These are phyloP conservation scores for Pleurotus djamor DNA, from an alignment of 768 basidiomycete species.

Conservation along the genomic window DNA sequence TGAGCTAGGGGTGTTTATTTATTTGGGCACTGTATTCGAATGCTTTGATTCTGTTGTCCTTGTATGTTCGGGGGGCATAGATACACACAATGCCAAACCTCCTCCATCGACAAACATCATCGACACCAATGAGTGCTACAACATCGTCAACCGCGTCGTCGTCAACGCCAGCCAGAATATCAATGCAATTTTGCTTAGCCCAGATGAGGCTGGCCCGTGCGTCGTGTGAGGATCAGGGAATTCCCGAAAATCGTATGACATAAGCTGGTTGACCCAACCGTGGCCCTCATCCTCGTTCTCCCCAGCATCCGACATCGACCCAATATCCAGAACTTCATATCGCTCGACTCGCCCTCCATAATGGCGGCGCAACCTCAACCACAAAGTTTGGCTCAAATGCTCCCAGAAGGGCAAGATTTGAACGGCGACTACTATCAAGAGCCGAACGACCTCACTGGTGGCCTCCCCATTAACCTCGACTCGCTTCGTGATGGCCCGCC, in stretches of 20 bases:
- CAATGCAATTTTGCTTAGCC: too few species aligned
- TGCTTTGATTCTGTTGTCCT: constrained; percentile 59
- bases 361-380: constrained; percentile 56
- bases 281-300: constrained; percentile 13
- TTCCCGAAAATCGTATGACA: constrained; percentile 13
- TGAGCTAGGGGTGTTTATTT: not conserved
- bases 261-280: constrained; percentile 1
- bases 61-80: constrained; percentile 55
- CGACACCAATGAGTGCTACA: constrained; percentile 18
- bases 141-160: too few species aligned
- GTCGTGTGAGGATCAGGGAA: constrained; percentile 13
- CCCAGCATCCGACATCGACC: constrained; percentile 28
- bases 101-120: constrained; percentile 25
- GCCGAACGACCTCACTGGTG: constrained; percentile 72
- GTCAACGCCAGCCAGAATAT: too few species aligned
- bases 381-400: constrained; percentile 63
- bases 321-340: constrained; percentile 12
- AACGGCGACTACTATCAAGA: constrained; percentile 65
- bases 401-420: constrained; percentile 43
- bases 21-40: constrained; percentile 30
- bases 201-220: constrained; percentile 11
- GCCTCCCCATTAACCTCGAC: constrained; percentile 83
- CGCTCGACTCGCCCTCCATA: constrained; percentile 13
- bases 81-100: constrained; percentile 33
- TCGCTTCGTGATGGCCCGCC: constrained; percentile 86